Evolutionary conservation across 2,329 filamentous ascomycete species (phyloP).

Genomic region (Dothideomycetes sp.): DNA sequence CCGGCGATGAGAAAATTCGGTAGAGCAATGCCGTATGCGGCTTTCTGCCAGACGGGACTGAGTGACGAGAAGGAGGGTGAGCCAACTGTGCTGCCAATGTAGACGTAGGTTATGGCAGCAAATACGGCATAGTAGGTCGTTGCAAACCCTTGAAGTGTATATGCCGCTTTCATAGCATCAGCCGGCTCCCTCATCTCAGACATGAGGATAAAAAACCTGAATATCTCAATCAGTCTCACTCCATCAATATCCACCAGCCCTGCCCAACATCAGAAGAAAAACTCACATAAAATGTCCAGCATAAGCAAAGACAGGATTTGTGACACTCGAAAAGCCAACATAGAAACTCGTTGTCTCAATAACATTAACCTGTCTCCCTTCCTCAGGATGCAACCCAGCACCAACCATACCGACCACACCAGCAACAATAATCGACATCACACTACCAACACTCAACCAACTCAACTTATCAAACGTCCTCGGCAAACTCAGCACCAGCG

Average conservation of each 20-base stretch:
- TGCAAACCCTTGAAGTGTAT: constrained; percentile 41
- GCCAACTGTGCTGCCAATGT: constrained; percentile 37
- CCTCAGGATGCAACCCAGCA: constrained; percentile 35
- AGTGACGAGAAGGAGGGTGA: constrained; percentile 42
- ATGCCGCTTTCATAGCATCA: constrained; percentile 45
- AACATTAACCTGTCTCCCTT: constrained; percentile 31
- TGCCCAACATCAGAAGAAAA: not conserved
- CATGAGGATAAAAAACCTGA: constrained; percentile 42
- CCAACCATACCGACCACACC: constrained; percentile 45
- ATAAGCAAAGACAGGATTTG: constrained; percentile 46
- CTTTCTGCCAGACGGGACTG: constrained; percentile 39
- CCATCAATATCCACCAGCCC: not conserved
- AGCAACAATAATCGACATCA: constrained; percentile 41
- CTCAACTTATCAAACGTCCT: constrained; percentile 42
- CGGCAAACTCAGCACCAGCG: constrained; percentile 38
- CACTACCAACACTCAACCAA: constrained; percentile 38
- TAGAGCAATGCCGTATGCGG: constrained; percentile 42
- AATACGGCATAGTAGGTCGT: constrained; percentile 45
- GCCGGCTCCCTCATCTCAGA: constrained; percentile 45
- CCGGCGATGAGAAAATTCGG: constrained; percentile 45
- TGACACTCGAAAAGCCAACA: constrained; percentile 39
- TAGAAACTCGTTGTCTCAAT: constrained; percentile 33
- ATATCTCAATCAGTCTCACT: not conserved
- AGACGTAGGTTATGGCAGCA: constrained; percentile 43
- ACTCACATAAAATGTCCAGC: constrained; percentile 42